Conservation (phyloP, 208 protist species). For the Trypanosoma conorhini region DNA sequence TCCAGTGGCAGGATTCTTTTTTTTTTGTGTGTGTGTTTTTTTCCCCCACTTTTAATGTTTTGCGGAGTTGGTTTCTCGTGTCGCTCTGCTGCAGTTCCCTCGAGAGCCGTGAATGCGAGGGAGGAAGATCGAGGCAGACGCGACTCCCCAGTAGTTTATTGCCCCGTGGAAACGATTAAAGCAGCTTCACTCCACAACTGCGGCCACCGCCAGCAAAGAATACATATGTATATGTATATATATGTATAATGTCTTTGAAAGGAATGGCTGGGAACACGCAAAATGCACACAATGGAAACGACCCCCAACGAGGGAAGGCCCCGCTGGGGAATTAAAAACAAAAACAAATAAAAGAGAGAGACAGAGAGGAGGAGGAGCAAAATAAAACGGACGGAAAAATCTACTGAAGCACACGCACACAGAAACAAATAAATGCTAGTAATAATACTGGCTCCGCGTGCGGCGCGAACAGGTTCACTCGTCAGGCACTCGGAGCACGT, state of each 20-base stretch:
- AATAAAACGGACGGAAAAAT: slow-evolving; percentile 7
- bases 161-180: not conserved
- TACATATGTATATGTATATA: too few relatives aligned
- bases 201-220: not conserved
- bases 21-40: not conserved
- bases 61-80: not conserved
- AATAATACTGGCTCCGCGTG: too few relatives aligned
- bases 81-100: not conserved
- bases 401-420: slow-evolving; percentile 7
- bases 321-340: too few relatives aligned
- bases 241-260: too few relatives aligned
- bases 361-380: slow-evolving; percentile 10
- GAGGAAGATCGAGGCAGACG: not conserved
- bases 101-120: not conserved
- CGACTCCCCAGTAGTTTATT: not conserved
- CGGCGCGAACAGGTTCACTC: not conserved
- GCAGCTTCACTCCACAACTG: not conserved
- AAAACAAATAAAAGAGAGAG: not conserved
- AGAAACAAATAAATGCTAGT: not conserved
- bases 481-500: too few relatives aligned
- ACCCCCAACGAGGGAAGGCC: too few relatives aligned
- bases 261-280: too few relatives aligned
- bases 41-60: not conserved
- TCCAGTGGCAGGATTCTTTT: not conserved
- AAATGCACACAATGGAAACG: too few relatives aligned